Evolutionary conservation across 83 land plant genomes (phyloP).

Genomic region (Isoetes engelmannii): DNA sequence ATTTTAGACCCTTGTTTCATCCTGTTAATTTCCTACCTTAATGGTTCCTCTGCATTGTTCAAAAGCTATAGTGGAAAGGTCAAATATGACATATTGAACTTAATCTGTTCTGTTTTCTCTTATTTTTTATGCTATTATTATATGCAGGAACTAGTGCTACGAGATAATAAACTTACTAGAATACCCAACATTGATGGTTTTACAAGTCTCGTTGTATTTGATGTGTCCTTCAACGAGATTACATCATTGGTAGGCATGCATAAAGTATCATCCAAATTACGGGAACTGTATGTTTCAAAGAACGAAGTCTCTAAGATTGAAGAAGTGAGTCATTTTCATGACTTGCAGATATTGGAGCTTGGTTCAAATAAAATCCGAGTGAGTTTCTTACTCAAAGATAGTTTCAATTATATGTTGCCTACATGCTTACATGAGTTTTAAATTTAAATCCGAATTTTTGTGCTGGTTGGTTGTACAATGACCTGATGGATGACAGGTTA

Average conservation of each 20-base stretch:
- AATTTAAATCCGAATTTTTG: too few species aligned
- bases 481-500: background rate
- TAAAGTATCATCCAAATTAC: conserved; percentile 47
- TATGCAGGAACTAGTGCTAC: conserved; percentile 75
- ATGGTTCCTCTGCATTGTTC: too few species aligned
- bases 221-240: conserved; percentile 88
- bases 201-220: conserved; percentile 58
- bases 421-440: too few species aligned
- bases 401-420: too few species aligned
- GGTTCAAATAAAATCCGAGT: conserved; percentile 92
- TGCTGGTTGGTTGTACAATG: too few species aligned
- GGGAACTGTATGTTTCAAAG: conserved; percentile 83
- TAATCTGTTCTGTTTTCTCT: too few species aligned
- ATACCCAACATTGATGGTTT: conserved; percentile 63
- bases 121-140: too few species aligned
- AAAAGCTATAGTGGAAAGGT: too few species aligned
- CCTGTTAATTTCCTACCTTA: too few species aligned
- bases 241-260: conserved; percentile 62
- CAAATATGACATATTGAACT: too few species aligned
- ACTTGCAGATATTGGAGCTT: conserved; percentile 79
- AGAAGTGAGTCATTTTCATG: conserved; percentile 71
- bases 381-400: too few species aligned
- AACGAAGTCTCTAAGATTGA: conserved; percentile 77
- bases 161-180: conserved; percentile 75
- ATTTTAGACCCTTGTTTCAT: too few species aligned